Base-by-base conservation (phyloP, 495 filamentous ascomycete genomes). In the Penicillium bialowiezense region DNA sequence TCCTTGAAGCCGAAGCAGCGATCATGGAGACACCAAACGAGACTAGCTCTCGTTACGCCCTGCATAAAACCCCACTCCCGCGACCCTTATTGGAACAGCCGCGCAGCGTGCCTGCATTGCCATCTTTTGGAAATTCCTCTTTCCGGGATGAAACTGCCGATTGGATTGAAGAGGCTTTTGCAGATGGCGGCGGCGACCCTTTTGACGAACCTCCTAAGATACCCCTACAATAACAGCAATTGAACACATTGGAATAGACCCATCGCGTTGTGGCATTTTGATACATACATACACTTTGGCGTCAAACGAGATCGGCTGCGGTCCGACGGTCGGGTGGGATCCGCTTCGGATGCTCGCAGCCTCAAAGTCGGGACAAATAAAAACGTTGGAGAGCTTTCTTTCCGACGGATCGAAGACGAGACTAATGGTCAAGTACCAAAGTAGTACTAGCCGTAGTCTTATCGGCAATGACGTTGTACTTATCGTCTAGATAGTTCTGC, bases 81-180 rank as follows among this genome's bases (percentile, higher is more conserved):
- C 45, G 43, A 8, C 43, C 43, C 28, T 21, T n/a, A n/a, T n/a
- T 17, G 18, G 36, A 26, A 8, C 52, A 15, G 28, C 33, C 36
- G 10, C 37, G 59, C 49, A 40, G 9, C 24, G 42, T 24, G 19
- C 35, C 37, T 3, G 34, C 42, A 17, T 15, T 38, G 1, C 21
- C 50, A 8, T 14, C 50, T 32, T 33, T 51, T 8, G 44, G 39
- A 14, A 62, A 68, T 14, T 75, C 72, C 7, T n/a, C n/a, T n/a
- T 75, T 75, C 37, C 57, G 58, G n/a, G 70, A 75, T 20, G 72
- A 75, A 2, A 73, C 70, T 5, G 66, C 70, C 4, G 48, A 60
- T 20, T 60, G 64, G 13, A 56, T 74, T 40, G 68, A 74, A 48
- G 57, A 71, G 32, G 49, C 58, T 19, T 72, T 70, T 46, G 50